Conservation (phyloP, 2,329 filamentous ascomycete species). For the Penicillium hordei region DNA sequence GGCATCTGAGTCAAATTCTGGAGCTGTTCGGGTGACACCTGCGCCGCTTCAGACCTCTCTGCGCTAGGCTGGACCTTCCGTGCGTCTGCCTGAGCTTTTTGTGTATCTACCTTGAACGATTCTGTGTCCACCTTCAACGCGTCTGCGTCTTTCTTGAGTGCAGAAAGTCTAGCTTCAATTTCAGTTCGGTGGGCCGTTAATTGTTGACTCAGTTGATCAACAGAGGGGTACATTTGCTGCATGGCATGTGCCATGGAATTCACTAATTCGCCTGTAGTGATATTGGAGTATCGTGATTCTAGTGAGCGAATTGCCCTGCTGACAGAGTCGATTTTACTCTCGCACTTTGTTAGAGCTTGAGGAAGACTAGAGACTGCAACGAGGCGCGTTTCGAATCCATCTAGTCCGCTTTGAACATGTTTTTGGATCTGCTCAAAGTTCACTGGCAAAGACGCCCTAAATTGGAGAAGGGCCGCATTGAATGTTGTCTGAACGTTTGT, state of each 20-base stretch:
- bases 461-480: neutral
- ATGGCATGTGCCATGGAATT: constrained; percentile 36
- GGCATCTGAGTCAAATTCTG: neutral
- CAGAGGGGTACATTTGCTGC: constrained; percentile 37
- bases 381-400: neutral
- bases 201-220: constrained; percentile 4
- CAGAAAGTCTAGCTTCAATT: neutral
- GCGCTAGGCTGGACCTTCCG: neutral
- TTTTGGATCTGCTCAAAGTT: neutral
- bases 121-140: neutral
- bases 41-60: neutral
- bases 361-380: neutral
- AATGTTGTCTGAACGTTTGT: neutral
- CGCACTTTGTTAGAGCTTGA: neutral
- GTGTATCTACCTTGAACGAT: neutral
- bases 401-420: neutral
- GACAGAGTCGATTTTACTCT: constrained; percentile 17
- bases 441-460: neutral
- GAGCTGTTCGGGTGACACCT: neutral
- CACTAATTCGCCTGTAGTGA: constrained; percentile 42
- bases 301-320: constrained; percentile 39
- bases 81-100: neutral
- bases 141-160: neutral
- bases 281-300: constrained; percentile 52
- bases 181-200: neutral